Base-by-base conservation (phyloP, 345 rosid genomes). In the Hibiscus trionum region DNA sequence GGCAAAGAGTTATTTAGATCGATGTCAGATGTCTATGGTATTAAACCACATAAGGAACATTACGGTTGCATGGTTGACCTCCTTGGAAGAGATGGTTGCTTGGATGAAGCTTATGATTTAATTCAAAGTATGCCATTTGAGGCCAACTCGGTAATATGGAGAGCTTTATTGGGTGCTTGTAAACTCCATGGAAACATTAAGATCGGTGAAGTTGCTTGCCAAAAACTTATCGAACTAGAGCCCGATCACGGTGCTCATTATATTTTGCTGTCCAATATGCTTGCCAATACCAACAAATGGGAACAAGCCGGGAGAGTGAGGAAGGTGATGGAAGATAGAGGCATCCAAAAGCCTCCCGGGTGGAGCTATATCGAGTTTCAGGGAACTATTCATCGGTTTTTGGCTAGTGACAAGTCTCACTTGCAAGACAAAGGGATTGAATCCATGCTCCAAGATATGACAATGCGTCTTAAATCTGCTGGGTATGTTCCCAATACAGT, bases 61-160 rank as follows among this genome's bases (percentile, higher is more conserved):
- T 89, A 84, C 70, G 83, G 90, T 33, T 86, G 94, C 69, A 76
- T 89, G 79, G 82, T 84, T 42, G 90, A 87, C 75, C 84, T 89
- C 62, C 88, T 89, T 39, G 88, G 89, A n/a, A 85, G 91, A 52
- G 80, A 80, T 49, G 84, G 86, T 70, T 72, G 77, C 58, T 57
- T 87, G 35, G 79, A 87, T 31, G 90, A 89, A 74, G 95, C 91
- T 71, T 66, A 75, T 46, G 72, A 79, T 56, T 39, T 87, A 39
- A 76, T 87, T 17, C 75, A 69, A 70, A 71, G 42, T 2, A 86
- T 89, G 91, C 91, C 88, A 17, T 7, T 82, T 26, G 75, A 63
- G 56, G 86, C 95, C 19, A 86, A 87, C 69, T 78, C 88, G 4
- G 75, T 81, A 37, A 77, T 81, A 39, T 85, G 84, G 88, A 76